A percentile compares a stretch with the other conserved stretches of the same genome.
Conservation (phyloP, 176 grass and related monocot species). For the Carex cristatella region DNA sequence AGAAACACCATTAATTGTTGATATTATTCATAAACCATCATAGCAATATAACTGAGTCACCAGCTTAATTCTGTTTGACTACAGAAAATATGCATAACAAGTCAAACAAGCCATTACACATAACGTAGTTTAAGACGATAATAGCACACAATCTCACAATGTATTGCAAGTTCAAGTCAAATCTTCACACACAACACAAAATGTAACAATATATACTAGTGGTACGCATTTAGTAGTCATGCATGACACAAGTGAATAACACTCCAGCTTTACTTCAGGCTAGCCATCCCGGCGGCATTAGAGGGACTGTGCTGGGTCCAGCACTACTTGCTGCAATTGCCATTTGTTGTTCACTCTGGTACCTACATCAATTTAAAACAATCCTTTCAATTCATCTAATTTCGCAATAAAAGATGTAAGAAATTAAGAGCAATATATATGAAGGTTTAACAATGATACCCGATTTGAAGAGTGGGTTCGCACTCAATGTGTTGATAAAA, state of each 20-base stretch:
- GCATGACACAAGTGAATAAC: neutral
- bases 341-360: conserved; percentile 22
- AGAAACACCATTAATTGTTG: neutral
- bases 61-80: neutral
- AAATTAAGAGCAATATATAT: neutral
- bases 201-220: neutral
- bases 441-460: conserved; percentile 17
- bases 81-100: neutral
- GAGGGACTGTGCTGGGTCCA: conserved; percentile 9
- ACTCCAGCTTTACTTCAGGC: neutral
- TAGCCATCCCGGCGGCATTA: conserved; percentile 20
- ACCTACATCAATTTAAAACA: conserved; percentile 12
- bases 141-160: neutral
- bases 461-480: conserved; percentile 44
- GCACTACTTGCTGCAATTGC: conserved; percentile 12
- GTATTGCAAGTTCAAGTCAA: neutral
- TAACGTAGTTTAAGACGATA: neutral
- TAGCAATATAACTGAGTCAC: neutral
- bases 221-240: neutral
- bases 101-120: neutral
- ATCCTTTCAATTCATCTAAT: neutral
- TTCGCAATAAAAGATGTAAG: neutral
- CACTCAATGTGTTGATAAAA: conserved; percentile 43
- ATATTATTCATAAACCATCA: neutral
- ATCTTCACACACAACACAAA: neutral